Base-by-base conservation (phyloP, 139 green algal species). In the Coccomyxa sp. region DNA sequence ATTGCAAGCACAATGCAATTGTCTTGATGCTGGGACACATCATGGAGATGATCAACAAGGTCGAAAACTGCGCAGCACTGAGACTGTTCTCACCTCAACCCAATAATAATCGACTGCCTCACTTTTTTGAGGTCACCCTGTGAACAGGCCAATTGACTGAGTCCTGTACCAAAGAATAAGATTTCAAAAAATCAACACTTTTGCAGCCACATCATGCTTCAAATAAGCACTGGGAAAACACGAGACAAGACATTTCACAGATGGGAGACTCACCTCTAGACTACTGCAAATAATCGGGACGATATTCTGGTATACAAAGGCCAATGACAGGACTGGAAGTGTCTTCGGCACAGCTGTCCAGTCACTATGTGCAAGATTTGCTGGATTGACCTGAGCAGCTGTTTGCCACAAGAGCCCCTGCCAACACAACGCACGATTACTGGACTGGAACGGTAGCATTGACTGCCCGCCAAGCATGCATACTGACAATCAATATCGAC, bases 241-340 rank as follows among this genome's bases (percentile, higher is more conserved):
- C 17, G 63, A 27, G 63, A 71, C 14, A 51, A 10, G 27, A n/a
- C 25, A 77, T 3, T 31, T 3, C 27, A 18, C 23, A 77, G n/a
- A 18, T 51, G 71, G 71, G 23, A 30, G 66, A 38, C 71, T 77
- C 23, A 79, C 80, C 80, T 89, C 86, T 57, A 89, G 58, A 11
- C 12, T 38, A 4, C 60, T 67, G 4, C 27, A 31, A 12, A 93
- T 82, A 4, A 92, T 86, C 0, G 91, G 90, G 18, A 95, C 87
- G 0, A 97, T 83, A 83, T 97, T 97, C 60, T 95, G 93, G 76
- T 88, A 96, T 30, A 96, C 91, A 83, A 93, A 96, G 0, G 89
- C 86, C 31, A 96, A 89, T 0, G 89, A 87, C 13, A 97, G 84
- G 17, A 96, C 89, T 1, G 95, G 93, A 17, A 97, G 67, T 13